Percentiles rank a stretch among this genome's conserved stretches.
Conservation (phyloP, 805 yeast species). For the Nakazawaea wickerhamii region DNA sequence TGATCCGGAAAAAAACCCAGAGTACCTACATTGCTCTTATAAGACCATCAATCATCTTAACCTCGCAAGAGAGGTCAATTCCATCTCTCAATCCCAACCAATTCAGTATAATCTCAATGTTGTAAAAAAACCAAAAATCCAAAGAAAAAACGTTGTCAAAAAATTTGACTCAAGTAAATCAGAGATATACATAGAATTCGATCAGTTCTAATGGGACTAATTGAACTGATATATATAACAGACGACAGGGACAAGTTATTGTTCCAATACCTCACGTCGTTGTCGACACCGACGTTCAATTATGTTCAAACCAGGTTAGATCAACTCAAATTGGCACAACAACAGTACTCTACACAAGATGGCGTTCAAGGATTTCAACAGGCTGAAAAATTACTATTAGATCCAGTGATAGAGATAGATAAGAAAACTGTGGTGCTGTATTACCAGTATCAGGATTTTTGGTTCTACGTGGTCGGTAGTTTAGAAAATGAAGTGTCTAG, state of each 20-base stretch:
- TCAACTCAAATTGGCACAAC: constrained; percentile 13
- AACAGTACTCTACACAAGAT: constrained; percentile 4
- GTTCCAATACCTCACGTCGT: constrained; percentile 20
- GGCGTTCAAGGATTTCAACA: constrained; percentile 14
- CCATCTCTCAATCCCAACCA: no score
- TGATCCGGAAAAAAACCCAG: no score
- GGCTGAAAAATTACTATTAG: constrained; percentile 22
- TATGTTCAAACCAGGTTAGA: constrained; percentile 22
- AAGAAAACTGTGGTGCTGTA: constrained; percentile 22
- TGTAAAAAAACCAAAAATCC: no score
- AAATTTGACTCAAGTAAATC: not conserved
- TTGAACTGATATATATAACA: constrained; percentile 25
- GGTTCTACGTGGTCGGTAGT: constrained; percentile 9
- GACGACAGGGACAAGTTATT: constrained; percentile 22
- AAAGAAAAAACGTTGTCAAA: not conserved
- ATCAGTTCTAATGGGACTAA: constrained; percentile 25
- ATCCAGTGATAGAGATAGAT: constrained; percentile 25
- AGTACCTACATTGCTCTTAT: no score
- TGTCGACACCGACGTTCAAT: constrained; percentile 23
- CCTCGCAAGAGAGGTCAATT: no score
- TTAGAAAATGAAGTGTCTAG: constrained; percentile 22
- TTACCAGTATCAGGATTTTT: constrained; percentile 16
- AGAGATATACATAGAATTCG: no score
- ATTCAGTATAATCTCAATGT: no score
- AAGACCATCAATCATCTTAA: no score